Evolutionary conservation across 306 rosid species (phyloP).

Genomic region (Canavalia ensiformis): DNA sequence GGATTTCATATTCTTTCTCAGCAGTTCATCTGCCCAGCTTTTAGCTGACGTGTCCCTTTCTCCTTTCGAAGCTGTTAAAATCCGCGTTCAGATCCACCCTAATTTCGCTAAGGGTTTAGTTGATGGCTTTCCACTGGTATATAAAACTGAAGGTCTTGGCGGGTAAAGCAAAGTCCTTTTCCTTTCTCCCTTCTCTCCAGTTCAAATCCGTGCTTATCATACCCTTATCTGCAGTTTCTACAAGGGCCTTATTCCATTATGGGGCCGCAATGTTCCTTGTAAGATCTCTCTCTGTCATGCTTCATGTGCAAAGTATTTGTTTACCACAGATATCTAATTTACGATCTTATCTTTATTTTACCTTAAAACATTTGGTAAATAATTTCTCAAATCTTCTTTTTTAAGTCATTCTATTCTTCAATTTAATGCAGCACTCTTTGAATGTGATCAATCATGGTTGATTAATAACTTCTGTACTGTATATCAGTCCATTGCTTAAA

Average conservation of each 20-base stretch:
- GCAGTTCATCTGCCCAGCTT: constrained; percentile 75
- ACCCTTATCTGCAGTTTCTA: constrained; percentile 62
- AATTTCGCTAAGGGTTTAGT: constrained; percentile 68
- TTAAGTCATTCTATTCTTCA: neutral
- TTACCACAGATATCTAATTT: neutral
- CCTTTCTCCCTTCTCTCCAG: neutral
- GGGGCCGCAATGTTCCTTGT: constrained; percentile 91
- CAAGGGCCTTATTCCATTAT: constrained; percentile 71
- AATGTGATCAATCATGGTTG: neutral
- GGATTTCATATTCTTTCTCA: constrained; percentile 67
- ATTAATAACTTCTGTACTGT: neutral
- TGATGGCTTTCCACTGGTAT: constrained; percentile 73
- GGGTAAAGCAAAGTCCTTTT: constrained; percentile 50
- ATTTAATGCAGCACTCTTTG: neutral
- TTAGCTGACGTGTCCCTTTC: constrained; percentile 78
- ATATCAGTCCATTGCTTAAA: too few species aligned
- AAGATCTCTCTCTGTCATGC: constrained; percentile 46
- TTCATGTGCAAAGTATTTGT: constrained; percentile 21
- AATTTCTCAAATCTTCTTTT: neutral
- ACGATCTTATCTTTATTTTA: too few species aligned
- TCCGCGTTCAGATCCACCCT: constrained; percentile 70
- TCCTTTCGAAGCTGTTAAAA: constrained; percentile 79
- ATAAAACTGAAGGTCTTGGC: constrained; percentile 62
- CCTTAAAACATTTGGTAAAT: too few species aligned
- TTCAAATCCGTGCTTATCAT: constrained; percentile 23